Percentiles rank a stretch among this genome's conserved stretches.
These are phyloP conservation scores for Nakaseomyces nivariensis DNA, from an alignment of 1,139 yeast species.

Conservation along the genomic window DNA sequence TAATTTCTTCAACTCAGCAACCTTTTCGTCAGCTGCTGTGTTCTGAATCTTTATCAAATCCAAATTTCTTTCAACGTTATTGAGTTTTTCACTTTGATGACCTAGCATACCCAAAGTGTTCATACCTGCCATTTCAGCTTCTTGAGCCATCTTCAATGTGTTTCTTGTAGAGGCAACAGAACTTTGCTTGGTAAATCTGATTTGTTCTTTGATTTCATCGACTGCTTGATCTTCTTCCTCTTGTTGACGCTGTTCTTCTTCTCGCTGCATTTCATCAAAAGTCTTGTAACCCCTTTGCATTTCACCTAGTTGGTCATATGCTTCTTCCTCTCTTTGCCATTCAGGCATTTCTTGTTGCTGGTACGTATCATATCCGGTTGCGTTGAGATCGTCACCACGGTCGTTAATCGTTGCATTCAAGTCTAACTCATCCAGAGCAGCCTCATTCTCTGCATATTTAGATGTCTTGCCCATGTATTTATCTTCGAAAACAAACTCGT, in stretches of 20 bases:
- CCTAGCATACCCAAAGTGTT: conserved; percentile 90
- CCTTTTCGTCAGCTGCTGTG: conserved; percentile 73
- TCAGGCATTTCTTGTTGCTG: conserved; percentile 9
- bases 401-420: conserved; percentile 18
- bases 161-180: conserved; percentile 80
- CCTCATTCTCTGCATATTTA: conserved; percentile 5
- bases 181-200: conserved; percentile 77
- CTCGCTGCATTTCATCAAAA: conserved; percentile 29
- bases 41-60: conserved; percentile 76
- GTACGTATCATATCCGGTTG: conserved; percentile 11
- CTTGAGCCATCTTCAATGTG: conserved; percentile 78
- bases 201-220: conserved; percentile 77
- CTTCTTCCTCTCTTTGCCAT: conserved; percentile 11
- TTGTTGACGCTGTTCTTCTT: conserved; percentile 41
- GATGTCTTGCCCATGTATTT: conserved; percentile 1
- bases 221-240: conserved; percentile 79
- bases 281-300: conserved; percentile 23
- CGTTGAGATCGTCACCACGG: conserved; percentile 23
- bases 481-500: conserved; percentile 13
- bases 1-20: conserved; percentile 65
- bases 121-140: conserved; percentile 84
- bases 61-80: conserved; percentile 68
- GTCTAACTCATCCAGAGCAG: conserved; percentile 18
- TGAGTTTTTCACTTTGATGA: conserved; percentile 77
- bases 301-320: conserved; percentile 17